Evolutionary conservation across 345 rosid genomes (phyloP), one percentile per base, ranked within the genome.

Genomic region (Melastoma malabathricum): DNA sequence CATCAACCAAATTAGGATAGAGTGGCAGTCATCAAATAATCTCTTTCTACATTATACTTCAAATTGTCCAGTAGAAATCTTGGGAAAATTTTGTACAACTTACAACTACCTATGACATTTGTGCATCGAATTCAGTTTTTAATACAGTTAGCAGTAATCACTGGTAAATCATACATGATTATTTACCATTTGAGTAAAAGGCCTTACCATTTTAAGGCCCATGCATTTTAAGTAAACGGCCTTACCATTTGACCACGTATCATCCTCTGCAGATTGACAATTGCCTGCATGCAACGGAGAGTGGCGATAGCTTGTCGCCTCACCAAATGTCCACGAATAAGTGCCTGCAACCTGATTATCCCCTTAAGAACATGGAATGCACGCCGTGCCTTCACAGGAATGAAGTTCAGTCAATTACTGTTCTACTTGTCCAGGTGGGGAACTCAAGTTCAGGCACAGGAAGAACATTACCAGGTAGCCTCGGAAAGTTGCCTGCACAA

Each of bases 301-400:
- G 98, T 82, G 57, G 87, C 71, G 62, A 80, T 75, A 56, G 96
- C 95, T 72, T 84, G 98, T 62, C 93, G 80, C 72, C 95, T 79
- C 64, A 86, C 89, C 67, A 92, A 74, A 64, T 92, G 96, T 50
- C 98, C 98, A 59, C 96, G 94, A 58, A 86, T 82, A 56, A 82
- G 81, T 38, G 96, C 96, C 75, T 92, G 98, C 57, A 92, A 80
- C 84, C 95, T 84, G 68, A 92, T 80, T 62, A 92, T 92, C 56
- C 96, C 98, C 82, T 79, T 92, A 65, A 92, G 95, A 31, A 95
- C 86, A 48, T 74, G 70, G 64, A 84, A 92, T 51, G 98, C 98
- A 53, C 96, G 74, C 1, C 96, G 98, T 52, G 96, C 98, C 98
- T 90, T 72, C 63, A 73, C 9, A 45, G 13, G n/a, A 19, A 45